Conservation (phyloP, 805 yeast species). For the Candida tallmaniae region DNA sequence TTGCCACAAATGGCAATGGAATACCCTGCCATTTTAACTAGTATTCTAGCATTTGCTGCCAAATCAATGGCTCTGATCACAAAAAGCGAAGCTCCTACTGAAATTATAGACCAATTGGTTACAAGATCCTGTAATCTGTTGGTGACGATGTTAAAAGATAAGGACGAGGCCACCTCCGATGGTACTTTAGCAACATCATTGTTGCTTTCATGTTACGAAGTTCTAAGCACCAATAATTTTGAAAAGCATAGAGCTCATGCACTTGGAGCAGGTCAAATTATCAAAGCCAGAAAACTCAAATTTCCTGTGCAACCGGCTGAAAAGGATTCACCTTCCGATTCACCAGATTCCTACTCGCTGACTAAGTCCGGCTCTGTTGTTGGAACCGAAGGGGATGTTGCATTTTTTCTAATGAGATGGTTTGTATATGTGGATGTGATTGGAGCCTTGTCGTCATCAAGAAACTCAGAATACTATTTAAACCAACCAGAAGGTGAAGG, state of each 20-base stretch:
- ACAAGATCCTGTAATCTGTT: conserved; percentile 56
- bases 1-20: conserved; percentile 67
- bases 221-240: conserved; percentile 39
- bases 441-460: conserved; percentile 57
- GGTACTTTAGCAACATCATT: conserved; percentile 60
- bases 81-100: conserved; percentile 29
- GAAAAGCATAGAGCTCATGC: conserved; percentile 61
- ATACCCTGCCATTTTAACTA: conserved; percentile 51
- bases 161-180: conserved; percentile 55
- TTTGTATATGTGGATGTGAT: conserved; percentile 64
- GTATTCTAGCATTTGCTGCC: conserved; percentile 46
- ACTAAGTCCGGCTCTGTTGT: conserved; percentile 1
- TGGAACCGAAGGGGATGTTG: conserved; percentile 35
- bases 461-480: conserved; percentile 27
- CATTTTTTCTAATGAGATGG: conserved; percentile 62
- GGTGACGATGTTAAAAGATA: conserved; percentile 45
- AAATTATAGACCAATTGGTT: conserved; percentile 48
- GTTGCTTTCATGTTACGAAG: conserved; percentile 54
- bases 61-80: conserved; percentile 22
- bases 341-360: conserved; percentile 9
- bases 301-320: conserved; percentile 1
- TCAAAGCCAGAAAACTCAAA: conserved; percentile 40
- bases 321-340: conserved; percentile 3
- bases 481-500: conserved; percentile 14
- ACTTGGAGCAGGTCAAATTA: conserved; percentile 63